phyloP scores from a whole-genome alignment of 495 filamentous ascomycete genomes.

The Apiosordaria backusii region DNA sequence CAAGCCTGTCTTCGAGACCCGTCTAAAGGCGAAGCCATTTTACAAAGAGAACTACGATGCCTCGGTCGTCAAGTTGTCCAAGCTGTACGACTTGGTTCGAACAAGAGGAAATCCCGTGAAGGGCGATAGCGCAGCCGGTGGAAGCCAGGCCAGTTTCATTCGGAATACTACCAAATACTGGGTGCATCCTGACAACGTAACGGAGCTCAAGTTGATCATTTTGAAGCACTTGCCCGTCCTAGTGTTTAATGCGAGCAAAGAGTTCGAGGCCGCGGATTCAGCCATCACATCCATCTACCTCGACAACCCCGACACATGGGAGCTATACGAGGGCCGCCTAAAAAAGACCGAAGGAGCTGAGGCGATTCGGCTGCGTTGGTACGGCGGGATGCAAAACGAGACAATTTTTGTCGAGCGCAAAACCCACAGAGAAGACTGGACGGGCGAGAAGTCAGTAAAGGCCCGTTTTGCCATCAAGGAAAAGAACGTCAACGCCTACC shows the following conservation, averaged over 20 bases:
- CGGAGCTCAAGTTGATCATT: constrained; percentile 94
- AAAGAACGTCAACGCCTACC: constrained; percentile 90
- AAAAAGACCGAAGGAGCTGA: constrained; percentile 98
- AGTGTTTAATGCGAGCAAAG: constrained; percentile 96
- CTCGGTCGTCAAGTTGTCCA: constrained; percentile 91
- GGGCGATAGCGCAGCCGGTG: constrained; percentile 88
- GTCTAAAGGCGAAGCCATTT: constrained; percentile 92
- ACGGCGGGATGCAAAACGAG: constrained; percentile 90
- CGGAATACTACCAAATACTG: constrained; percentile 99
- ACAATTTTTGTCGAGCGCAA: constrained; percentile 97
- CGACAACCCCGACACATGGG: constrained; percentile 90
- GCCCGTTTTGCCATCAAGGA: constrained; percentile 93
- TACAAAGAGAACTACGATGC: constrained; percentile 98
- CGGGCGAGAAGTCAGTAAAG: constrained; percentile 97
- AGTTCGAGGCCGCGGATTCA: constrained; percentile 82
- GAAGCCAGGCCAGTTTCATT: constrained; percentile 90
- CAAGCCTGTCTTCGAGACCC: constrained; percentile 87
- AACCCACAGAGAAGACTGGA: constrained; percentile 99
- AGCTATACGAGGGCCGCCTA: constrained; percentile 86
- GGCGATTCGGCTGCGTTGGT: constrained; percentile 95
- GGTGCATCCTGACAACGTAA: constrained; percentile 98
- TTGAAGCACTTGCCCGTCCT: constrained; percentile 96
- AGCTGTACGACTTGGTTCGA: constrained; percentile 89
- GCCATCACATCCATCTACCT: constrained; percentile 99
- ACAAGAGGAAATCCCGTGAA: constrained; percentile 88